Evolutionary conservation across 2,329 filamentous ascomycete genomes (phyloP), one percentile per base, ranked within the genome.

Genomic region (Sclerotinia minor): DNA sequence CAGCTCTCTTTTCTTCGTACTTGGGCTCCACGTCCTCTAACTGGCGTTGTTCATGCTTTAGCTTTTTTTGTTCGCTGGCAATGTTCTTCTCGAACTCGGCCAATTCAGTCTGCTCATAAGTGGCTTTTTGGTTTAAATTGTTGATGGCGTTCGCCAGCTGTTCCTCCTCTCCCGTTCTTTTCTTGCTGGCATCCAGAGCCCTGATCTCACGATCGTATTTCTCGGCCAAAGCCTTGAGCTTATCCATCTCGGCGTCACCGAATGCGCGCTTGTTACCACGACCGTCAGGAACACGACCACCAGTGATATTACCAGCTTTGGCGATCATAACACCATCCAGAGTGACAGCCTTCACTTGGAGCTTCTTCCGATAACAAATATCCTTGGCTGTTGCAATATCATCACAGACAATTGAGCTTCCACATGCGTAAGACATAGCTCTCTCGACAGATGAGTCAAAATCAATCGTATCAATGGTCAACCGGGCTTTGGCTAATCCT

Each of bases 251-350:
- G 9, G 90, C 87, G 73, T 97, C 94, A 75, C 97, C 94, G 80
- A 96, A 98, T 64, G 91, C 87, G 68, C 92, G 89, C 71, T 92
- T 91, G 69, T 86, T 87, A 66, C 89, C 88, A 77, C 91, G 92
- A 58, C 88, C 85, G 57, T 90, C 87, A 0, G 88, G 89, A 41
- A 92, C 90, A 70, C 93, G 90, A 72, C 95, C 95, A 83, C 95
- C 95, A 60, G 95, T 98, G 90, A 99, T 98, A 65, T 96, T 84
- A 76, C 95, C 95, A 57, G 92, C 93, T 78, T 98, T 98, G 81
- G 97, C 93, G 71, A 99, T 97, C 69, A 99, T 90, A 66, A 90
- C 94, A n/a, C 95, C 95, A 76, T 98, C 94, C 17, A 98, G 80
- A 0, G 94, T 96, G 17, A 99, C 94, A 6, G 94, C 94, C 79